phyloP scores from a whole-genome alignment of 139 green algal species.

The Astrephomene gubernaculifera region DNA sequence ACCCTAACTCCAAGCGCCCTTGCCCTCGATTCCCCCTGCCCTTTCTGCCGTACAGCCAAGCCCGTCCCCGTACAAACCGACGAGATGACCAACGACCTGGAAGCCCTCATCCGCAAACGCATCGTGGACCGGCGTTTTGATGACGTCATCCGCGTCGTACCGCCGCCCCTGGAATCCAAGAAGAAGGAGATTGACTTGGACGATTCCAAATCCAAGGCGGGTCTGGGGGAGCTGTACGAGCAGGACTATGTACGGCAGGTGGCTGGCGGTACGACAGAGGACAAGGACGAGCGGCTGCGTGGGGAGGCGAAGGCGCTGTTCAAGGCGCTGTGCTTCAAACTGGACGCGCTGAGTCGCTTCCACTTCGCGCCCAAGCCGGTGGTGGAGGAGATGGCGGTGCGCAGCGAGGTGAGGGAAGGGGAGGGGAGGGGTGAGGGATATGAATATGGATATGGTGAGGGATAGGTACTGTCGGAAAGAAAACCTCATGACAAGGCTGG shows the following conservation, averaged over 20 bases:
- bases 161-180: slow-evolving; percentile 67
- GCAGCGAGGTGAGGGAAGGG: slow-evolving; percentile 7
- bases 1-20: too few species aligned
- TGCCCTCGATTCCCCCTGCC: too few species aligned
- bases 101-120: slow-evolving; percentile 90
- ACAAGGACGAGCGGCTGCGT: slow-evolving; percentile 66
- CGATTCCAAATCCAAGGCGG: slow-evolving; percentile 78
- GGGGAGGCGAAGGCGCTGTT: slow-evolving; percentile 76
- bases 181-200: slow-evolving; percentile 78
- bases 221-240: slow-evolving; percentile 89
- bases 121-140: slow-evolving; percentile 76
- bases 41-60: slow-evolving; percentile 33
- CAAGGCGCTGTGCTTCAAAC: slow-evolving; percentile 81
- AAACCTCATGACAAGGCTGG: too few species aligned
- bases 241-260: slow-evolving; percentile 72
- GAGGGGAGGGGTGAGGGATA: not conserved
- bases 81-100: slow-evolving; percentile 84
- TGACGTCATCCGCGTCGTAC: slow-evolving; percentile 79
- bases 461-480: too few species aligned
- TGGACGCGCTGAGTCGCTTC: slow-evolving; percentile 94
- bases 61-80: slow-evolving; percentile 88
- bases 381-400: slow-evolving; percentile 84
- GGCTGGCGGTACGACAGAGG: slow-evolving; percentile 48
- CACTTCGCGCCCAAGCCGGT: slow-evolving; percentile 92
- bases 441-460: too few species aligned